Conservation (phyloP, 345 rosid genomes). For the Ailanthus altissimus region DNA sequence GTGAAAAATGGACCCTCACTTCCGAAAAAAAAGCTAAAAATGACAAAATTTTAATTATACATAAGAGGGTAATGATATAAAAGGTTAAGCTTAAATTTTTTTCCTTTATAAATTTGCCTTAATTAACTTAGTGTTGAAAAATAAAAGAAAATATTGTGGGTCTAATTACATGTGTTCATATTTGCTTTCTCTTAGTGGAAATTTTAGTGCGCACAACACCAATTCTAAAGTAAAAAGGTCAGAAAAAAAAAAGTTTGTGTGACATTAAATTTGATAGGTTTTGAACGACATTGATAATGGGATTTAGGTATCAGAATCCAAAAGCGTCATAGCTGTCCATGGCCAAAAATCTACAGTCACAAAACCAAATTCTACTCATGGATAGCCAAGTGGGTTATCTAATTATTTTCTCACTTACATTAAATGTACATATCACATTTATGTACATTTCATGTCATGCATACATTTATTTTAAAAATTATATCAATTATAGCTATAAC, state of each 20-base stretch:
- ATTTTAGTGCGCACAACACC: not conserved
- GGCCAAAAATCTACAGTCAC: not conserved
- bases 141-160: too few relatives aligned
- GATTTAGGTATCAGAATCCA: not conserved
- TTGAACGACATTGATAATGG: not conserved
- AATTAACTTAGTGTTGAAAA: too few relatives aligned
- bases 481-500: too few relatives aligned
- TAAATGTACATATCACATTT: not conserved
- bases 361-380: too few relatives aligned
- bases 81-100: too few relatives aligned
- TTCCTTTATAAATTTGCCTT: too few relatives aligned
- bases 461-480: too few relatives aligned
- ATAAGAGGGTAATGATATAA: too few relatives aligned
- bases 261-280: not conserved
- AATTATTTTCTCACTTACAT: too few relatives aligned
- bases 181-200: not conserved
- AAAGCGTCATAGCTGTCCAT: not conserved
- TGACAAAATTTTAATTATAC: too few relatives aligned
- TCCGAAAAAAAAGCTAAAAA: too few relatives aligned
- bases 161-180: not conserved
- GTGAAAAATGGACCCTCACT: not conserved
- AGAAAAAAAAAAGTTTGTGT: not conserved
- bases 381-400: not conserved
- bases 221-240: not conserved
- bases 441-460: too few relatives aligned